A percentile compares a stretch with the other conserved stretches of the same genome.
Evolutionary conservation across 2,329 filamentous ascomycete species (phyloP).

Genomic region (Phyllosticta capitalensis): DNA sequence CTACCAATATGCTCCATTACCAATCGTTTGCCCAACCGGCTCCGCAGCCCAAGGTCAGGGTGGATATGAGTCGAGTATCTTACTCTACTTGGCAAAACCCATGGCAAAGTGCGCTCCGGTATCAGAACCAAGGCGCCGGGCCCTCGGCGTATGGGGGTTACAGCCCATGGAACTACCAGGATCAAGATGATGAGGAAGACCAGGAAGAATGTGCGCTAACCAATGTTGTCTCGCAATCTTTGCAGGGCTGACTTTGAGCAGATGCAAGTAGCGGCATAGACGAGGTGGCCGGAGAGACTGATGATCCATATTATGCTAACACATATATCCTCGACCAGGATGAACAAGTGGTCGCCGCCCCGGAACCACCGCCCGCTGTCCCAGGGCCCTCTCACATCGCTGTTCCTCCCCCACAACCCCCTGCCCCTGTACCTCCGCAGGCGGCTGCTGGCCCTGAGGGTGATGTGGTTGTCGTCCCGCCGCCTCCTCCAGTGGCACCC

Average conservation of each 20-base stretch:
- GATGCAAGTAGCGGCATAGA: constrained; percentile 10
- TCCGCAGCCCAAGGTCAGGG: not conserved
- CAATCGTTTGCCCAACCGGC: not conserved
- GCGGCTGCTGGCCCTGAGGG: not conserved
- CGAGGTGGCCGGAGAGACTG: not conserved
- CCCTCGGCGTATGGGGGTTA: not conserved
- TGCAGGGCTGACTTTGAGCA: not conserved
- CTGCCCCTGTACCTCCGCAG: not conserved
- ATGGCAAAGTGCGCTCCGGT: not conserved
- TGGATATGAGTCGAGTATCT: not conserved
- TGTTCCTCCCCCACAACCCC: not conserved
- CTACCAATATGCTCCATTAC: not conserved
- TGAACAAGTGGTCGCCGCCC: not conserved
- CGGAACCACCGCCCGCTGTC: not conserved
- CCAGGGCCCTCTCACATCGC: not conserved
- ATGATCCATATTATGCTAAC: not conserved
- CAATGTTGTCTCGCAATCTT: not conserved
- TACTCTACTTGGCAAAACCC: not conserved
- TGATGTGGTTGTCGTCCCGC: not conserved
- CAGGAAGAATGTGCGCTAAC: constrained; percentile 1
- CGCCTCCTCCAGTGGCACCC: not conserved
- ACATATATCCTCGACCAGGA: constrained; percentile 1
- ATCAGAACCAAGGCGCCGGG: not conserved
- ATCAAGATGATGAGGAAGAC: not conserved
- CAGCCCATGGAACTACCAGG: not conserved